Evolutionary conservation across 306 rosid species (phyloP), one percentile per base, ranked within the genome.

Genomic region (Coriaria nepalensis): DNA sequence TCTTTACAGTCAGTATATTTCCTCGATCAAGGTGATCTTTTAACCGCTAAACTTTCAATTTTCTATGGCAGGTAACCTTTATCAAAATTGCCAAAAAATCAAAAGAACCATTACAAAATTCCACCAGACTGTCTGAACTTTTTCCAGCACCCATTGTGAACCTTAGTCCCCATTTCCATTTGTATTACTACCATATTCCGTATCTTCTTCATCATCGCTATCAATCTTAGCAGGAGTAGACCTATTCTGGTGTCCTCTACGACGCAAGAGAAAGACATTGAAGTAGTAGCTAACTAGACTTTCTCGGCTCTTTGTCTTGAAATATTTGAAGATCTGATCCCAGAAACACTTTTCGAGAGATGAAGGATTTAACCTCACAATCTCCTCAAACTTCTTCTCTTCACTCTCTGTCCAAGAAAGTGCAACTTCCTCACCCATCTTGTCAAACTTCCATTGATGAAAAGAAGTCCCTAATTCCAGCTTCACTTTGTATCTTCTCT

Each of bases 271-370:
- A 54, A 54, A 84, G 64, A 90, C 95, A 40, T 90, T 90, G 57
- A 68, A 84, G 73, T 84, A 90, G 79, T 84, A 90, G 82, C 87
- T 77, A 44, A 90, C 74, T 45, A 90, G 67, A 49, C 78, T 69
- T 57, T 10, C 83, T 60, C 85, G 68, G 69, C 66, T 84, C 78
- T 79, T 84, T 8, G 14, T 52, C 36, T 81, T 77, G 68, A 84
- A 84, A 13, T 64, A 7, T 60, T 33, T 48, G 6, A 52, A 66
- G 37, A 74, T 70, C 34, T 68, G 40, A 62, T 68, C 78, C 87
- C 94, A 77, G 47, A 78, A 79, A 57, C 57, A 44, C 29, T 33
- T 51, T 51, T 47, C 75, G 4, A 61, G 36, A 42, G 73, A 70
- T 14, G 61, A 39, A 68, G 75, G 69, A 57, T 73, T 70, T 32